Evolutionary conservation across 1,284 basidiomycete species (phyloP).

Genomic region (Microbotryum scabiosae): DNA sequence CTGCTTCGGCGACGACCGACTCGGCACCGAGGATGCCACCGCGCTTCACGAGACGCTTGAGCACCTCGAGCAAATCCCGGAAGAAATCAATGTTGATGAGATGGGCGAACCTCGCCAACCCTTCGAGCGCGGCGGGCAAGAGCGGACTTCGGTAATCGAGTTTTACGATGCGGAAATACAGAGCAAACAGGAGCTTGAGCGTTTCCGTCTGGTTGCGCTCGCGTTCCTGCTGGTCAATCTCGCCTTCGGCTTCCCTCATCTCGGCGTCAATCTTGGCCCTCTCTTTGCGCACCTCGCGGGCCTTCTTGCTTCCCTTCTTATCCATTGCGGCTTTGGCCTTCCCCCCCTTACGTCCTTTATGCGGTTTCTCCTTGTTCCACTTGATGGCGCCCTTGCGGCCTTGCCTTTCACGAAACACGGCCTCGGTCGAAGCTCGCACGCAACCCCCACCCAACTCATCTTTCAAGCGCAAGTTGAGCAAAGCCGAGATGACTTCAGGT

Average conservation of each 20-base stretch:
- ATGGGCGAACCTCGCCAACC: slow-evolving; percentile 88
- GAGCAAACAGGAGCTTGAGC: slow-evolving; percentile 90
- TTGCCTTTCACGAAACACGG: slow-evolving; percentile 42
- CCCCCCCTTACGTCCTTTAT: slow-evolving; percentile 51
- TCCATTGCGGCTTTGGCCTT: slow-evolving; percentile 38
- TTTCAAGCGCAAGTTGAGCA: slow-evolving; percentile 78
- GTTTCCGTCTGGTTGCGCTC: slow-evolving; percentile 87
- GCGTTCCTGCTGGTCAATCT: slow-evolving; percentile 86
- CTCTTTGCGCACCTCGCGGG: slow-evolving; percentile 68
- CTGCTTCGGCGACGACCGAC: slow-evolving; percentile 8
- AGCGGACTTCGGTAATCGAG: slow-evolving; percentile 63
- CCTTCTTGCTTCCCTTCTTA: slow-evolving; percentile 66
- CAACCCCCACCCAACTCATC: slow-evolving; percentile 59
- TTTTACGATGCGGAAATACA: slow-evolving; percentile 96
- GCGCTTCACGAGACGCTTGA: slow-evolving; percentile 65
- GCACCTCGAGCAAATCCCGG: slow-evolving; percentile 80
- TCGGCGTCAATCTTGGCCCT: slow-evolving; percentile 77
- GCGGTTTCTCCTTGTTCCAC: slow-evolving; percentile 49
- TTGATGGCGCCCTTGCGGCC: slow-evolving; percentile 48
- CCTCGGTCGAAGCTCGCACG: slow-evolving; percentile 60
- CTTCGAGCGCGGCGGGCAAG: slow-evolving; percentile 78
- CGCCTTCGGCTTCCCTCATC: slow-evolving; percentile 86
- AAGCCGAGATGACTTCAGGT: slow-evolving; percentile 74
- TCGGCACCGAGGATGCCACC: slow-evolving; percentile 26
- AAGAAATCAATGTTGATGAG: slow-evolving; percentile 99